These are phyloP conservation scores for Sclerotinia trifoliorum DNA, from an alignment of 2,329 filamentous ascomycete genomes.

Conservation along the genomic window DNA sequence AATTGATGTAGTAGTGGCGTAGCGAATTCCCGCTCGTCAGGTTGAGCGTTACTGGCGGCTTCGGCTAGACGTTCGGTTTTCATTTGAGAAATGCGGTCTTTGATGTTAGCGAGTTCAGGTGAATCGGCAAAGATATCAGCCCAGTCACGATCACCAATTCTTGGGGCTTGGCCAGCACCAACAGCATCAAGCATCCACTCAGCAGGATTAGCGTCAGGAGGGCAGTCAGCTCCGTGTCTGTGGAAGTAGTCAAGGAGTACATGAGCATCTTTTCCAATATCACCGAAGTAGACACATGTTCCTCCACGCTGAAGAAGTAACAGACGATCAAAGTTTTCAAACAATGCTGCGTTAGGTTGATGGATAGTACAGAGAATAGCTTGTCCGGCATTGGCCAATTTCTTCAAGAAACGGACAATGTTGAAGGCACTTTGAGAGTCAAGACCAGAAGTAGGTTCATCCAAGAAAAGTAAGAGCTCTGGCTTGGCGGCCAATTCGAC, in stretches of 20 bases:
- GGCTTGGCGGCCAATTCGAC: slow-evolving; percentile 60
- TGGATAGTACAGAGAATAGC: slow-evolving; percentile 71
- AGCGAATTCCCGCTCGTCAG: slow-evolving; percentile 71
- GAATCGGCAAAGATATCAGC: slow-evolving; percentile 60
- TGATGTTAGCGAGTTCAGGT: slow-evolving; percentile 54
- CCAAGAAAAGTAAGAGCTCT: slow-evolving; percentile 57
- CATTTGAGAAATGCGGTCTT: slow-evolving; percentile 55
- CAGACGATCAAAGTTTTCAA: slow-evolving; percentile 67
- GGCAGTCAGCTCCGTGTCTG: slow-evolving; percentile 50
- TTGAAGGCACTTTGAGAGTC: slow-evolving; percentile 60
- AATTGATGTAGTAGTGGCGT: slow-evolving; percentile 79
- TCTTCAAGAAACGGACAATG: slow-evolving; percentile 58
- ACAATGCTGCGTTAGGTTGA: slow-evolving; percentile 67
- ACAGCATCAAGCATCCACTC: slow-evolving; percentile 65
- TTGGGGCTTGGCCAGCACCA: slow-evolving; percentile 58
- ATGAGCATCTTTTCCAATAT: slow-evolving; percentile 62
- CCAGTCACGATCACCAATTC: slow-evolving; percentile 65
- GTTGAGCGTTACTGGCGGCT: slow-evolving; percentile 41
- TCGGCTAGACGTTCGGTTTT: slow-evolving; percentile 52
- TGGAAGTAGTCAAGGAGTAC: slow-evolving; percentile 51
- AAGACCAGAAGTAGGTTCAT: slow-evolving; percentile 59
- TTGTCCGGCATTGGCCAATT: slow-evolving; percentile 60
- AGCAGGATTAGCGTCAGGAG: slow-evolving; percentile 53
- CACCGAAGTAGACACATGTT: slow-evolving; percentile 65
- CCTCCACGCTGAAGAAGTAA: slow-evolving; percentile 63